Percentiles rank a stretch among this genome's conserved stretches.
Conservation (phyloP, 2,329 filamentous ascomycete genomes). For the Sporothrix globosa region DNA sequence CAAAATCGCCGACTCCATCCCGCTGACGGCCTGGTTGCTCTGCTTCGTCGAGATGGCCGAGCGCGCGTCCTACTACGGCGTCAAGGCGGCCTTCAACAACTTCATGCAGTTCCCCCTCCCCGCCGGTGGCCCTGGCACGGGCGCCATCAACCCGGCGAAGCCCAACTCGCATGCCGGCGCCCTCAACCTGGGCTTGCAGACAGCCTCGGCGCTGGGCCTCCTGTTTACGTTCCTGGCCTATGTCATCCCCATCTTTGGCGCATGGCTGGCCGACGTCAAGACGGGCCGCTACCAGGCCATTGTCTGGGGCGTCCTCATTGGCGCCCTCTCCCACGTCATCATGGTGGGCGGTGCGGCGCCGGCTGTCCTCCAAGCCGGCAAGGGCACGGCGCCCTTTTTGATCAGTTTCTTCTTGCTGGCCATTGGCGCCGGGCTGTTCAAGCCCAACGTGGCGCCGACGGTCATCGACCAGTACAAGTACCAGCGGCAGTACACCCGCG, state of each 20-base stretch:
- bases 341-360: slow-evolving; percentile 67
- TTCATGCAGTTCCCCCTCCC: slow-evolving; percentile 21
- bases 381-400: slow-evolving; percentile 62
- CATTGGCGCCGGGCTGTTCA: slow-evolving; percentile 71
- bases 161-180: slow-evolving; percentile 9
- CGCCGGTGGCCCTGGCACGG: slow-evolving; percentile 9
- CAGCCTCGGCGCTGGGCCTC: slow-evolving; percentile 51
- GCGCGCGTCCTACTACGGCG: slow-evolving; percentile 21
- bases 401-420: slow-evolving; percentile 68
- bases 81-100: slow-evolving; percentile 24
- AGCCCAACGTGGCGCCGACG: slow-evolving; percentile 58
- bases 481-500: slow-evolving; percentile 48
- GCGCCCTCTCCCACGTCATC: slow-evolving; percentile 65
- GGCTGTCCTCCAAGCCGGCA: slow-evolving; percentile 54
- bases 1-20: slow-evolving; percentile 15
- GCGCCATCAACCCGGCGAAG: slow-evolving; percentile 21
- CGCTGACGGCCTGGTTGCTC: slow-evolving; percentile 17
- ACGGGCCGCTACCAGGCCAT: slow-evolving; percentile 70
- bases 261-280: slow-evolving; percentile 65
- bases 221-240: slow-evolving; percentile 55
- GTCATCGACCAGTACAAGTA: slow-evolving; percentile 51
- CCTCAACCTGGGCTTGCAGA: slow-evolving; percentile 40
- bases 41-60: slow-evolving; percentile 23
- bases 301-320: slow-evolving; percentile 56
- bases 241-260: slow-evolving; percentile 54